Conservation (phyloP, 2,329 filamentous ascomycete species). For the Claviceps paspali region DNA sequence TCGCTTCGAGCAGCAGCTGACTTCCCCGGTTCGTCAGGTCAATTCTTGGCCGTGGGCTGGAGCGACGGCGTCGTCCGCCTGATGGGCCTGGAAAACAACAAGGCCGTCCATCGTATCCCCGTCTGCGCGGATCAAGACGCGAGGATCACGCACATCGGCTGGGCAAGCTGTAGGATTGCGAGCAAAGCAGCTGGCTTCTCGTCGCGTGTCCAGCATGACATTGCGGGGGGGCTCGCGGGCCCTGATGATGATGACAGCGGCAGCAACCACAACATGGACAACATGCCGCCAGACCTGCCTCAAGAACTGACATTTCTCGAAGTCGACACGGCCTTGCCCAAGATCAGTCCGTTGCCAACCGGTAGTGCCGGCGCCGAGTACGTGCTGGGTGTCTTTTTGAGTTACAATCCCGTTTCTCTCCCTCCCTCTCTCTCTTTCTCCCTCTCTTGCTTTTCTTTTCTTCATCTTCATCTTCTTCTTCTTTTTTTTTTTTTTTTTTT, state of each 20-base stretch:
- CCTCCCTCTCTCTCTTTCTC: no score
- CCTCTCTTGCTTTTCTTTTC: background rate
- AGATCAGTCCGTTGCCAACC: constrained; percentile 52
- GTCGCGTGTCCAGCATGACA: constrained; percentile 5
- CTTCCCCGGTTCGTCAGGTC: constrained; percentile 28
- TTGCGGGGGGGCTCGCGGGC: no score
- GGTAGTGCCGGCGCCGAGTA: constrained; percentile 47
- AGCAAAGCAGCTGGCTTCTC: constrained; percentile 12
- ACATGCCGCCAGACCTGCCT: constrained; percentile 40
- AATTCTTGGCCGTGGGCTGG: constrained; percentile 70
- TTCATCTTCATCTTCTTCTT: background rate
- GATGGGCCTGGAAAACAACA: constrained; percentile 66
- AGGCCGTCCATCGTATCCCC: constrained; percentile 58
- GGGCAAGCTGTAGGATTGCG: constrained; percentile 30
- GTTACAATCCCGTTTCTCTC: no score
- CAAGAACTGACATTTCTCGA: constrained; percentile 60
- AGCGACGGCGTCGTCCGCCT: constrained; percentile 65
- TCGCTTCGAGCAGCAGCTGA: no score
- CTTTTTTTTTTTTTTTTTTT: background rate
- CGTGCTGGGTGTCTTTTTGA: no score
- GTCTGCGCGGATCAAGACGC: constrained; percentile 29
- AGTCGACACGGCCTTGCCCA: constrained; percentile 60
- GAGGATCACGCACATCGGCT: constrained; percentile 37
- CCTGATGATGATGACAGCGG: no score
- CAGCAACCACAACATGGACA: background rate